Conservation (phyloP, 2,329 filamentous ascomycete species). For the Diaporthe citrichinensis region DNA sequence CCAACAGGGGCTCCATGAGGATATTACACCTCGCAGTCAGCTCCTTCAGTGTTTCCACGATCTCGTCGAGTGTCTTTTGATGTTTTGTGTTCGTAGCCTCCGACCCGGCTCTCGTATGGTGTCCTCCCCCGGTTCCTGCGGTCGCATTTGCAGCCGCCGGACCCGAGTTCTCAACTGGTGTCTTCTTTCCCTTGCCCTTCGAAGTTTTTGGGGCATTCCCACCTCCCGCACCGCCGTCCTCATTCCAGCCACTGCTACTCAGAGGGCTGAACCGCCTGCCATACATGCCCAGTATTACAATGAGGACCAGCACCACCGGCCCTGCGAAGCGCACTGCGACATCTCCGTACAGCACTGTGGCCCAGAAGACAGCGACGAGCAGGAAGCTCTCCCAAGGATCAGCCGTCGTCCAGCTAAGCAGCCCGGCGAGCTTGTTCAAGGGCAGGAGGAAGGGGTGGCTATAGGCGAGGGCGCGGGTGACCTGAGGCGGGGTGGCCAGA, state of each 20-base stretch:
- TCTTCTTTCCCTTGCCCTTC: constrained; percentile 37
- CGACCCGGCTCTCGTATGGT: constrained; percentile 60
- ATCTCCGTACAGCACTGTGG: constrained; percentile 87
- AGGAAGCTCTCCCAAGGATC: constrained; percentile 99
- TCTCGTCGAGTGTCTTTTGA: constrained; percentile 96
- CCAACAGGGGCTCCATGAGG: constrained; percentile 87
- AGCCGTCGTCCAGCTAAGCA: constrained; percentile 93
- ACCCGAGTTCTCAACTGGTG: constrained; percentile 48
- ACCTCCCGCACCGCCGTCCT: constrained; percentile 56
- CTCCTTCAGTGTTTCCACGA: constrained; percentile 91
- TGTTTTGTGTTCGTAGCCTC: constrained; percentile 79
- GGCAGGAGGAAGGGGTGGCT: constrained; percentile 95
- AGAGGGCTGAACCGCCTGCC: constrained; percentile 89
- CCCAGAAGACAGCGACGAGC: constrained; percentile 88
- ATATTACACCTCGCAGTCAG: constrained; percentile 95
- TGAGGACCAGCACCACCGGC: constrained; percentile 83
- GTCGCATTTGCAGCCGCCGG: constrained; percentile 44
- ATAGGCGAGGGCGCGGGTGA: constrained; percentile 94
- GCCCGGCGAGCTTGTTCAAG: constrained; percentile 85
- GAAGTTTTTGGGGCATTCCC: constrained; percentile 47
- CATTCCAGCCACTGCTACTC: constrained; percentile 83
- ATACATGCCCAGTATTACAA: constrained; percentile 93
- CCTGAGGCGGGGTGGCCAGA: constrained; percentile 92
- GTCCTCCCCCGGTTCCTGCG: constrained; percentile 39
- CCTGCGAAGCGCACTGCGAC: constrained; percentile 84